Conservation (phyloP, 2,329 filamentous ascomycete species). For the Plenodomus lindquistii region DNA sequence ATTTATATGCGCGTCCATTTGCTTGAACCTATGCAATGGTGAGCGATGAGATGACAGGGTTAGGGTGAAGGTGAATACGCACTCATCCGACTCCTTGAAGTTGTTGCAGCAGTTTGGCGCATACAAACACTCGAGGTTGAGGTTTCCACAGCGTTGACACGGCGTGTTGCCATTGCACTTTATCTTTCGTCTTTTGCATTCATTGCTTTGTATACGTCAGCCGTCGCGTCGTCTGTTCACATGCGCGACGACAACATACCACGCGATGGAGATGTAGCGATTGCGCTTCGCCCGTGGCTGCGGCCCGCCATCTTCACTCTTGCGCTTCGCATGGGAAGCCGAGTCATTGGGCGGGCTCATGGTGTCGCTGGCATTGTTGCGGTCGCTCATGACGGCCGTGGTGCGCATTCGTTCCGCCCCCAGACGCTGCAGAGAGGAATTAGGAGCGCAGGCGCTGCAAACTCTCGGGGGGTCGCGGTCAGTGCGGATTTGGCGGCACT, state of each 20-base stretch:
- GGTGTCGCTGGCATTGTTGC: constrained; percentile 36
- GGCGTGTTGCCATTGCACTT: constrained; percentile 69
- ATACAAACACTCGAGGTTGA: constrained; percentile 66
- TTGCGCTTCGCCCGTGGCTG: constrained; percentile 65
- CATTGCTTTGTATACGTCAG: constrained; percentile 54
- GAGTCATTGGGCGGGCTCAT: constrained; percentile 38
- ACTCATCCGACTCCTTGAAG: constrained; percentile 83
- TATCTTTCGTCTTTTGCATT: constrained; percentile 69
- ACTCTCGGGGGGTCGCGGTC: constrained; percentile 7
- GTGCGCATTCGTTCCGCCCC: constrained; percentile 13
- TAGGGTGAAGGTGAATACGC: neutral
- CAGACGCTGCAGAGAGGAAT: constrained; percentile 5
- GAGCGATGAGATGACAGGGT: constrained; percentile 8
- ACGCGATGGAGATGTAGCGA: constrained; percentile 69
- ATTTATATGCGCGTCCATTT: constrained; percentile 74
- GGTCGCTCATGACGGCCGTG: constrained; percentile 15
- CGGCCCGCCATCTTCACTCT: constrained; percentile 48
- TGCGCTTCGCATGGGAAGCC: constrained; percentile 44
- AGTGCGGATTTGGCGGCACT: constrained; percentile 6
- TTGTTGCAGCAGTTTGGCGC: constrained; percentile 73
- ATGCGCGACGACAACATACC: constrained; percentile 52
- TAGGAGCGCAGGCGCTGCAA: neutral
- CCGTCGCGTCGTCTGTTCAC: neutral
- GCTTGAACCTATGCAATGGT: constrained; percentile 62
- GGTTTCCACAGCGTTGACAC: constrained; percentile 67